Evolutionary conservation across 228 moss, liverwort and hornwort species (phyloP).

Genomic region (Sphagnum fallax): DNA sequence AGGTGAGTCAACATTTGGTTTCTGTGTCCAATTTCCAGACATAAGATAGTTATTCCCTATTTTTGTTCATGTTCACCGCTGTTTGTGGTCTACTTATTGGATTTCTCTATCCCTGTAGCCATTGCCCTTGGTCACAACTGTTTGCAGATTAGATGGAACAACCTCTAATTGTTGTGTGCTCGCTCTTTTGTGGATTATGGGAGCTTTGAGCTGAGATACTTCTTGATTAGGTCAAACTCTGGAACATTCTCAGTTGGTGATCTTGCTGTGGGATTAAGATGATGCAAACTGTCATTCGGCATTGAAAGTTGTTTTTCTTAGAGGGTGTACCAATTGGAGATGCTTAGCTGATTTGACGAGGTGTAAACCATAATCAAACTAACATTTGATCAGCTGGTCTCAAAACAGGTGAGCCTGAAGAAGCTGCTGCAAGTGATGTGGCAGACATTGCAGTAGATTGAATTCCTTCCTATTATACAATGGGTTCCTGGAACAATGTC

Average conservation of each 20-base stretch:
- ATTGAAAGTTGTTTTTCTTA: background rate
- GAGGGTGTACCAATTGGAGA: background rate
- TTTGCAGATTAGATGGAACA: background rate
- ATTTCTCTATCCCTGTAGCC: background rate
- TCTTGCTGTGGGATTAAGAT: background rate
- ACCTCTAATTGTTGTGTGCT: background rate
- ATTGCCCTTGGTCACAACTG: background rate
- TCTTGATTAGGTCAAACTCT: background rate
- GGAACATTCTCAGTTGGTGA: background rate
- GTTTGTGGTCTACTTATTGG: background rate
- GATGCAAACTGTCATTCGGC: background rate
- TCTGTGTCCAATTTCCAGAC: background rate
- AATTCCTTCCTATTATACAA: too few species aligned
- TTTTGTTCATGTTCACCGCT: background rate
- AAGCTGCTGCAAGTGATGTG: constrained; percentile 10
- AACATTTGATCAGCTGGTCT: too few species aligned
- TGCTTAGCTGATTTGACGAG: too few species aligned
- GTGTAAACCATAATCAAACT: too few species aligned
- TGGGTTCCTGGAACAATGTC: constrained; percentile 1
- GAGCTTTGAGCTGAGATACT: background rate
- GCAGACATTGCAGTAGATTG: constrained; percentile 12
- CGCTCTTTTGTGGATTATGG: background rate
- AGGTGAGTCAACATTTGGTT: constrained; percentile 17
- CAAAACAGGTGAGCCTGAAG: constrained; percentile 20
- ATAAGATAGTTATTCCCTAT: background rate